These are phyloP conservation scores for Backusella tuberculispora DNA, from an alignment of 192 early-diverging fungal genomes.

Conservation along the genomic window DNA sequence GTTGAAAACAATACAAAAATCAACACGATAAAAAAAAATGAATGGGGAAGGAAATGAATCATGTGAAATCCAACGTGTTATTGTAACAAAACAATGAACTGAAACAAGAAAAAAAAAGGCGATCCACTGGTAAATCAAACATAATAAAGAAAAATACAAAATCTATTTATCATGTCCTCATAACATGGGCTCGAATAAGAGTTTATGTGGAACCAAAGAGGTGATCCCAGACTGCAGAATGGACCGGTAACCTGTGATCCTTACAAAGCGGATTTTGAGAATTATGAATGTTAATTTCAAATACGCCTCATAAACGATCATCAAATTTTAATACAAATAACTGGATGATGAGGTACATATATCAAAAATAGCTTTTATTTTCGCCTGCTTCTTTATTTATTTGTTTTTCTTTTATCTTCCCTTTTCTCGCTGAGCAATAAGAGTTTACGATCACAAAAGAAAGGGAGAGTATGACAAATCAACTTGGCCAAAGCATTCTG, in stretches of 20 bases:
- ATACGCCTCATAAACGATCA: background rate
- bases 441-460: background rate
- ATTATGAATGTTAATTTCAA: background rate
- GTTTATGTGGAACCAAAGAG: background rate
- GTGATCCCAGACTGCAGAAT: background rate
- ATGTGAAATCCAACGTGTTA: background rate
- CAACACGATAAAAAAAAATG: background rate
- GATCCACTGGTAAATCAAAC: background rate
- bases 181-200: background rate
- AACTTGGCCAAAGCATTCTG: constrained; percentile 10
- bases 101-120: background rate
- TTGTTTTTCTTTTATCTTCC: background rate
- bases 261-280: background rate
- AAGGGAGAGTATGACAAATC: background rate
- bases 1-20: background rate
- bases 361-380: constrained; percentile 10
- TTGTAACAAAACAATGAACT: constrained; percentile 2
- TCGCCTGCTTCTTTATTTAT: constrained; percentile 5
- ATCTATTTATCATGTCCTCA: background rate
- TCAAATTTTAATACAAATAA: background rate
- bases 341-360: background rate
- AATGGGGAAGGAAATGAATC: background rate
- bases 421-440: background rate
- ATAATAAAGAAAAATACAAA: background rate
- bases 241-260: background rate